These are phyloP conservation scores for Ascochyta clinopodiicola DNA, from an alignment of 2,329 filamentous ascomycete species.

Conservation along the genomic window DNA sequence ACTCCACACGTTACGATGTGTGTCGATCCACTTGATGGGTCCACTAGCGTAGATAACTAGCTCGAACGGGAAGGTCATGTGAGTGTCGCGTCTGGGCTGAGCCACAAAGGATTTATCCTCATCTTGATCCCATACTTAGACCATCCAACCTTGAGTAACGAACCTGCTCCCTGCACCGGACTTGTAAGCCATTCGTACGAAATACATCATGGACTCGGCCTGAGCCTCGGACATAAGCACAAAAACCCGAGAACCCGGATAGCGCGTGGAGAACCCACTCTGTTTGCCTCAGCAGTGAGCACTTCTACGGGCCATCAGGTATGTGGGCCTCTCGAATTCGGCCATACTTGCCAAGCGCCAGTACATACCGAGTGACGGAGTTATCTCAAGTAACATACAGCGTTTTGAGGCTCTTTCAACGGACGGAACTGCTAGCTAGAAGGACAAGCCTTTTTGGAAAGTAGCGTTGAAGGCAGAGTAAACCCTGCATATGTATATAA, in stretches of 20 bases:
- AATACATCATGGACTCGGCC: neutral
- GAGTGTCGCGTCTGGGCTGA: neutral
- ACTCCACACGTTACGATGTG: neutral
- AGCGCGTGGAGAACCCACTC: neutral
- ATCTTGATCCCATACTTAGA: no score
- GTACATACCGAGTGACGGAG: no score
- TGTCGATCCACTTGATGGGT: neutral
- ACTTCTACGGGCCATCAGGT: no score
- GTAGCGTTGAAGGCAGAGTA: neutral
- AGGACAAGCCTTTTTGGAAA: no score
- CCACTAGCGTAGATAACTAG: neutral
- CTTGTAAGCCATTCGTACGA: neutral
- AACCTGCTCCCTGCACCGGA: neutral
- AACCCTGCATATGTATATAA: neutral
- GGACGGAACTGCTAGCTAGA: no score
- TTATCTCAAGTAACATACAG: neutral
- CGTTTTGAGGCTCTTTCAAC: neutral
- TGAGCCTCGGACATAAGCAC: neutral
- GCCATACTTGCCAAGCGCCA: no score
- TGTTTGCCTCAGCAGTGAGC: neutral
- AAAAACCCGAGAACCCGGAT: neutral
- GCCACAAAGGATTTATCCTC: no score
- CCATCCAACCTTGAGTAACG: neutral
- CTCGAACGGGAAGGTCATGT: neutral
- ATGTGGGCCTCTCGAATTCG: neutral